phyloP scores from a whole-genome alignment of 371 early-diverging fungal species.

The Lichtheimia ornata region DNA sequence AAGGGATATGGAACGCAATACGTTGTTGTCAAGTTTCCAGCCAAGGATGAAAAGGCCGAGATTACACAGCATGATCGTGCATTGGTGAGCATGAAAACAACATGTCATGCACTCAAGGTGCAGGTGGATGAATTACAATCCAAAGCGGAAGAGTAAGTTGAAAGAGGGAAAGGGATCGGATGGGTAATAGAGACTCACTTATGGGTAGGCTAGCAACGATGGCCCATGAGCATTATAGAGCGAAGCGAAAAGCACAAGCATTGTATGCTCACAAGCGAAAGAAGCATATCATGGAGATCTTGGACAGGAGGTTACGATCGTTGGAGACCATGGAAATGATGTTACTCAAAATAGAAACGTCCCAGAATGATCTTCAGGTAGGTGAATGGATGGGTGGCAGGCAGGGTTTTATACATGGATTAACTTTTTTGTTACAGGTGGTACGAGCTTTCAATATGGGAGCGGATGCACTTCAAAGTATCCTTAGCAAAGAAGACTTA shows the following conservation, averaged over 20 bases:
- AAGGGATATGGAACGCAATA: conserved; percentile 34
- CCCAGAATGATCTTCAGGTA: conserved; percentile 61
- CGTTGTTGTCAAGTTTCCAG: conserved; percentile 40
- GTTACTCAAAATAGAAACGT: conserved; percentile 52
- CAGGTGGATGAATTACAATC: conserved; percentile 53
- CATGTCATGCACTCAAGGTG: conserved; percentile 39
- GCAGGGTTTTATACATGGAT: background rate
- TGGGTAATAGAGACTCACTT: background rate
- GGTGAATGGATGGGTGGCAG: background rate
- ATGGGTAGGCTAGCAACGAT: conserved; percentile 14
- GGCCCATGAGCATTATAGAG: conserved; percentile 22
- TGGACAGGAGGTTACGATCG: conserved; percentile 48
- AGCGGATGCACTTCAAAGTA: conserved; percentile 41
- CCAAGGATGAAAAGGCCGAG: conserved; percentile 14
- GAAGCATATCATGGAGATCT: conserved; percentile 40
- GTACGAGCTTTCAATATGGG: conserved; percentile 58
- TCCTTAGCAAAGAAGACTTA: conserved; percentile 37
- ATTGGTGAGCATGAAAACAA: conserved; percentile 46
- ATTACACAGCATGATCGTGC: conserved; percentile 53
- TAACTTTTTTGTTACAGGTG: conserved; percentile 27
- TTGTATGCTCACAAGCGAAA: conserved; percentile 48
- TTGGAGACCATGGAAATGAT: conserved; percentile 59
- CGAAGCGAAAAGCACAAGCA: conserved; percentile 42
- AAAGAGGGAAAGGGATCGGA: background rate
- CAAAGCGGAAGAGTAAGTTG: conserved; percentile 39